Evolutionary conservation across 768 basidiomycete genomes (phyloP), one percentile per base, ranked within the genome.

Genomic region (Grammothele lineata): DNA sequence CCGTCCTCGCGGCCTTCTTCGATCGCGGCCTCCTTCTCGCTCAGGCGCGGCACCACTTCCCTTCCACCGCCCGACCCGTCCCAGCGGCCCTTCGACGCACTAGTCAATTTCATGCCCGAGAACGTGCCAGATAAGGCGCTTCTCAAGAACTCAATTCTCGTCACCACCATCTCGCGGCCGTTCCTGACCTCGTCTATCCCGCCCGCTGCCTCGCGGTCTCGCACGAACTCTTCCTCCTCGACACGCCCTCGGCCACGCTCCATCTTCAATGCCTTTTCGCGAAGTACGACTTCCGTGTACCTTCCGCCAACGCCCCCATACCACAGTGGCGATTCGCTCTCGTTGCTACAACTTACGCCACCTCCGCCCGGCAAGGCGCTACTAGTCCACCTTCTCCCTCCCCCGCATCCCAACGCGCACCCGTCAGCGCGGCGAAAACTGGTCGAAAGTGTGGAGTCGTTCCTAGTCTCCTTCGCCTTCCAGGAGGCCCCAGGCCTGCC

Each of bases 101-200:
- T 73, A 12, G 39, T 72, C 46, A 66, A 72, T 44, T 70, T 65
- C 56, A 53, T 70, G 37, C 67, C 70, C 6, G 21, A 42, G 3
- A 23, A 51, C 14, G 41, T 65, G 22, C 50, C 63, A 3, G 65
- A 69, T 50, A 65, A 66, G 44, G 55, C 62, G 1, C 50, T 70
- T 18, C 59, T 73, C 15, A 70, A 68, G 53, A 64, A 66, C 30
- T 53, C 67, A 5, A 72, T 73, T 43, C 65, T 72, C 11, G 63
- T 70, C 12, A 70, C 70, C 21, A 68, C 71, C 11, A 61, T 73
- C 25, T 59, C 62, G 9, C 63, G 66, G 3, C 64, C 70, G 5
- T 71, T 67, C 51, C 60, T 73, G 24, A 50, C 55, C 7, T 43
- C 63, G n/a, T 50, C 45, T 4, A 33, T 46, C 8, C 27, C 47